Conservation (phyloP, 2,329 filamentous ascomycete species). For the Cladophialophora exuberans region DNA sequence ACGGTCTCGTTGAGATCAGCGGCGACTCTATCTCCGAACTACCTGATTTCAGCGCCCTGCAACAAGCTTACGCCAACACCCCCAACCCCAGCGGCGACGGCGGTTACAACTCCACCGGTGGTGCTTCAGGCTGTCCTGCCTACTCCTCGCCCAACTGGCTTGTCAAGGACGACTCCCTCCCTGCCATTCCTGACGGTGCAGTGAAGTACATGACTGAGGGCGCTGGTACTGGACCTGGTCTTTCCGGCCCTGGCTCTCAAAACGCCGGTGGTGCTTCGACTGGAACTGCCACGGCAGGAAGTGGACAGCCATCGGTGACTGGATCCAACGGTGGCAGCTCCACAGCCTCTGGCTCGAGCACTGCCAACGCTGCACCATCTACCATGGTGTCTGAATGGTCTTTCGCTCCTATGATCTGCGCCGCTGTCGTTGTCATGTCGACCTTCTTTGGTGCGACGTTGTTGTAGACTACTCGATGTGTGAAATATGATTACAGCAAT, state of each 20-base stretch:
- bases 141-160: conserved; percentile 59
- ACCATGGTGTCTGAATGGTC: conserved; percentile 50
- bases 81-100: conserved; percentile 59
- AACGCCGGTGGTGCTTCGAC: conserved; percentile 55
- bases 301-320: conserved; percentile 42
- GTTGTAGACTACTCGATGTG: conserved; percentile 36
- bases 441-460: conserved; percentile 58
- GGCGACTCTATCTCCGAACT: conserved; percentile 60
- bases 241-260: conserved; percentile 60
- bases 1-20: conserved; percentile 73
- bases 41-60: conserved; percentile 64
- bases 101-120: conserved; percentile 60
- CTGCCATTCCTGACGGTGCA: conserved; percentile 60
- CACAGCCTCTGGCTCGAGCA: conserved; percentile 31
- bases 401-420: conserved; percentile 56
- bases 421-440: conserved; percentile 55
- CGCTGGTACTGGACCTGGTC: conserved; percentile 61
- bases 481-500: not conserved
- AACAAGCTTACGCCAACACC: conserved; percentile 54
- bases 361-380: conserved; percentile 50
- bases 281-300: conserved; percentile 54
- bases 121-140: conserved; percentile 58
- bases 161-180: conserved; percentile 55
- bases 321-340: conserved; percentile 38
- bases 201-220: conserved; percentile 61